Base-by-base conservation (phyloP, 2,329 filamentous ascomycete species). In the Colletotrichum navitas region DNA sequence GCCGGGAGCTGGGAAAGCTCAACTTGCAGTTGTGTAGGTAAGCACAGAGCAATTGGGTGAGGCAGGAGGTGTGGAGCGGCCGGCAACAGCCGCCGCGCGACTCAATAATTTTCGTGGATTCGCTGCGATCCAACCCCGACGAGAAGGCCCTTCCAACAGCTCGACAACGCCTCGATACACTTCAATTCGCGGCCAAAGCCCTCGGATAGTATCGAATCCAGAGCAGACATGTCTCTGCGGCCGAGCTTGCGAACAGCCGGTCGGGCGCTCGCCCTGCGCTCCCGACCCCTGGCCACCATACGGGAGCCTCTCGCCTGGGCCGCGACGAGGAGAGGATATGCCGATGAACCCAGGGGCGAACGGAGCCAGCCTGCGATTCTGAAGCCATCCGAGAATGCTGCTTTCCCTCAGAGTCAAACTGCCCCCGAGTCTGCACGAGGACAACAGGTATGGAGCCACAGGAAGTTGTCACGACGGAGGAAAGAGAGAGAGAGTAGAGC, bases 211-310 rank as follows among this genome's bases (percentile, higher is more conserved):
- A 39, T 43, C 26, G 18, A 52, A 47, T 24, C 2, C 32, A 29
- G 51, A 47, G 43, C 26, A 68, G 32, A 72, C 68, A 91, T 91
- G 89, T 84, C 88, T 75, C 85, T 88, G 68, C 83, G 87, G 80
- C 80, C 88, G 75, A 86, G 85, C 73, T 74, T 89, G 51, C 83
- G 85, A 75, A 77, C 80, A 75, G 81, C 80, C 63, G 81, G 82
- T 77, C 81, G 83, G 71, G 79, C 81, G 54, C 79, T 86, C 60
- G 79, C 81, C 47, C 73, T 84, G 58, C 80, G 83, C 65, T 74
- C 82, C 49, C 77, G 80, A 74, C 79, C 82, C 56, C 77, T 78
- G 71, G 69, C 74, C 58, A 72, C 66, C 36, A 71, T 69, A 43
- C 74, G 73, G 58, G 74, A 74, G 43, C 73, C 74, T 47, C 76